Evolutionary conservation across 352 stramenopile genomes (phyloP).

Genomic region (Phytophthora uliginosa): DNA sequence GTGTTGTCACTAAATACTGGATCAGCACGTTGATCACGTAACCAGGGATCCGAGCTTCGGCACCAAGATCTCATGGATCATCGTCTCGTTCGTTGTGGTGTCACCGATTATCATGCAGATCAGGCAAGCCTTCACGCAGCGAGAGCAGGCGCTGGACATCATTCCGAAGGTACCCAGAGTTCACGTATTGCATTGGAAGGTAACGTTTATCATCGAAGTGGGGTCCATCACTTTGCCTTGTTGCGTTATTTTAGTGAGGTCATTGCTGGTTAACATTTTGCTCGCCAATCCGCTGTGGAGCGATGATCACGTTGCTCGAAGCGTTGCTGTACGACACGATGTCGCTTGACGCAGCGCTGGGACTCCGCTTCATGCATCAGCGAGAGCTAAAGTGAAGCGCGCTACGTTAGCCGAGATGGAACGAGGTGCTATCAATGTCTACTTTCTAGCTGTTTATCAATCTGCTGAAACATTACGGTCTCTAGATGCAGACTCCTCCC

Average conservation of each 20-base stretch:
- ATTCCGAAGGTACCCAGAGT: slow-evolving; percentile 56
- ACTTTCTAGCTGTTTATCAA: no score
- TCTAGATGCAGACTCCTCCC: no score
- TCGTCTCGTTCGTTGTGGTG: slow-evolving; percentile 84
- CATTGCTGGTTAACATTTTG: slow-evolving; percentile 79
- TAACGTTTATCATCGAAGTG: background rate
- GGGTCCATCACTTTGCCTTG: background rate
- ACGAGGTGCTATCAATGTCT: no score
- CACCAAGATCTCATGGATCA: slow-evolving; percentile 88
- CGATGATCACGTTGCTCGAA: slow-evolving; percentile 64
- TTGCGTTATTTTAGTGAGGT: slow-evolving; percentile 54
- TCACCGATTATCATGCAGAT: slow-evolving; percentile 93
- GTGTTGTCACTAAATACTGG: no score
- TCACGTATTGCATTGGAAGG: background rate
- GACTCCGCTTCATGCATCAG: no score
- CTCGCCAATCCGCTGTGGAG: slow-evolving; percentile 86
- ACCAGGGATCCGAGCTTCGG: slow-evolving; percentile 71
- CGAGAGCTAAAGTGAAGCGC: no score
- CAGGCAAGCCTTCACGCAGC: slow-evolving; percentile 78
- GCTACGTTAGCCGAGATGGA: no score
- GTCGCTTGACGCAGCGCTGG: slow-evolving; percentile 24
- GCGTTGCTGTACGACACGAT: slow-evolving; percentile 56
- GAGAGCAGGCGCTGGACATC: slow-evolving; percentile 75
- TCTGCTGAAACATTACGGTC: no score
- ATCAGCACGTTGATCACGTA: no score